Evolutionary conservation across 768 basidiomycete species (phyloP), one percentile per base, ranked within the genome.

Genomic region (Leccinum broughii): DNA sequence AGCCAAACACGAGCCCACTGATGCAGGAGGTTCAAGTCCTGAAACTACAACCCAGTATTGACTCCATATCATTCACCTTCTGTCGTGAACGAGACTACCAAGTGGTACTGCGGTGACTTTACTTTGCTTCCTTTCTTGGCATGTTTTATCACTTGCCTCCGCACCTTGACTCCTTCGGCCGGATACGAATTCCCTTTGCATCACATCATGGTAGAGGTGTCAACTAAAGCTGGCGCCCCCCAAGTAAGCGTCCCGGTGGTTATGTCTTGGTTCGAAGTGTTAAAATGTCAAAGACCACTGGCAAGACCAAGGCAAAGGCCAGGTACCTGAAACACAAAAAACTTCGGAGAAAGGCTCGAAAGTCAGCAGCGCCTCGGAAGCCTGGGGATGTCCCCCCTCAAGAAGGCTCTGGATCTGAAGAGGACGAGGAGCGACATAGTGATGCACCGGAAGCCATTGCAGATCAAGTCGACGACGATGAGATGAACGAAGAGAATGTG

Each of bases 251-350:
- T 22, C 13, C 32, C 20, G 32, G 20, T 54, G 13, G 15, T 58
- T n/a, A 26, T 56, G 3, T 46, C 50, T 28, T 53, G 6, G 15
- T 22, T 34, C 26, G 20, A 49, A 20, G 37, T 14, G 28, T 46
- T 62, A 32, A 70, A 41, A 34, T 8, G 13, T 35, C 34, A 2
- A 64, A 86, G 75, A 90, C 90, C 1, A 28, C 28, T 7, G 28
- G 28, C 7, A 87, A 82, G 58, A 87, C 89, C 32, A 87, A 82
- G 58, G 87, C 89, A 1, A 90, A 92, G 71, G 74, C 84, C 65
- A 78, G 86, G 60, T 92, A 93, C 70, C 77, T 92, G 48, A 86
- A 83, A 68, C 84, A 84, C 54, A 93, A 93, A 76, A 85, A 84
- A 63, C 80, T 83, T 54, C 80, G 87, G 57, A 81, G 83, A 69